phyloP scores from a whole-genome alignment of 805 yeast species.

The Candida ponderosae region DNA sequence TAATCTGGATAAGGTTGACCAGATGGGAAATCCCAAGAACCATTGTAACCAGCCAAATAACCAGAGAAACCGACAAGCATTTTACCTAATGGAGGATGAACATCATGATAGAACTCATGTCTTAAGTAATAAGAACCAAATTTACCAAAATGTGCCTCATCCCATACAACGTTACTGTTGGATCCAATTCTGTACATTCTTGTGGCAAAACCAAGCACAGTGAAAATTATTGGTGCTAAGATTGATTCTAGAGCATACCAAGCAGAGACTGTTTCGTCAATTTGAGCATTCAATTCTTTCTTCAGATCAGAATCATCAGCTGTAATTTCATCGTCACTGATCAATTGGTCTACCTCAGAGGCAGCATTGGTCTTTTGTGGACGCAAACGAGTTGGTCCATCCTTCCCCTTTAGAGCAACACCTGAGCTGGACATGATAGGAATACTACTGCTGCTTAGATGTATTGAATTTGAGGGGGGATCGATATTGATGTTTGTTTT shows the following conservation, averaged over 20 bases:
- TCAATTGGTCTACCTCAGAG: too few relatives aligned
- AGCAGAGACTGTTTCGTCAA: constrained; percentile 8
- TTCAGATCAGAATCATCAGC: neutral
- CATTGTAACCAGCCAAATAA: constrained; percentile 78
- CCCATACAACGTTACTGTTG: constrained; percentile 85
- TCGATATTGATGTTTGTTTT: too few relatives aligned
- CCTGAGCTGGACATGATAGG: too few relatives aligned
- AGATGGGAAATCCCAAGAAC: constrained; percentile 83
- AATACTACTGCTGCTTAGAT: too few relatives aligned
- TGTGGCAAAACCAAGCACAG: constrained; percentile 59
- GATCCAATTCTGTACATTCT: constrained; percentile 71
- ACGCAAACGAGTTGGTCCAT: too few relatives aligned
- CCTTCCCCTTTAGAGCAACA: too few relatives aligned
- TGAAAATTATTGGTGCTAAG: constrained; percentile 57
- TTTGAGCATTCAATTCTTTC: neutral
- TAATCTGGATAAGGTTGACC: constrained; percentile 71
- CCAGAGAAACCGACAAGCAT: constrained; percentile 88
- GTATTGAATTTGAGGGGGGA: too few relatives aligned
- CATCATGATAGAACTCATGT: constrained; percentile 91
- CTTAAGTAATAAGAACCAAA: constrained; percentile 87
- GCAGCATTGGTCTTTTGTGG: too few relatives aligned
- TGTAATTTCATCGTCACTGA: too few relatives aligned
- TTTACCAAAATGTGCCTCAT: constrained; percentile 96
- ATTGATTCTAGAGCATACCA: constrained; percentile 18
- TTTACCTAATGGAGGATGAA: constrained; percentile 96